Evolutionary conservation across 2,329 filamentous ascomycete species (phyloP), one percentile per base, ranked within the genome.

Genomic region (Aspergillus unguis): DNA sequence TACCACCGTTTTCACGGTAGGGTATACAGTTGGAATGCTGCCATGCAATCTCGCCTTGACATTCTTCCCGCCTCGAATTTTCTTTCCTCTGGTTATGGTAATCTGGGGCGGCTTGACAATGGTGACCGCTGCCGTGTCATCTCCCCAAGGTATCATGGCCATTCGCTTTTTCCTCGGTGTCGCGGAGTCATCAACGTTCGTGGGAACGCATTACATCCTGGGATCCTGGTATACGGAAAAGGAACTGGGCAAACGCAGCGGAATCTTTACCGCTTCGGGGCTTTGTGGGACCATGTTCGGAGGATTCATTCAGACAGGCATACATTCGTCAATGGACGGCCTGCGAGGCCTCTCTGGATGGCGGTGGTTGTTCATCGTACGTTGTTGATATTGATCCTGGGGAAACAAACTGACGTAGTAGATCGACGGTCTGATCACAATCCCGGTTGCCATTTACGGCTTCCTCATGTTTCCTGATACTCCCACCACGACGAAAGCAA

Each of bases 371-470:
- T 53, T 53, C 32, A 53, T 53, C 27, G 52, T 53, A 31, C 27
- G 44, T 33, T 9, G 17, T 29, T 11, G 3, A 5, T 17, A 4
- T 32, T 3, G 26, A n/a, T 42, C 8, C n/a, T 10, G 11, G 2
- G 5, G 7, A 1, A 32, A 2, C 8, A 32, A 9, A 9, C 25
- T 49, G 31, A 46, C 6, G 8, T 17, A 2, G 23, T 28, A 65
- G 62, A 65, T 73, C 31, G 69, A 72, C 48, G 69, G 69, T 2
- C 48, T 72, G 26, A 76, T 76, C 46, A 75, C 73, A 6, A 55
- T 75, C 35, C 77, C 70, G 33, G 74, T 73, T 43, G 75, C 67
- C 6, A 67, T 76, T 23, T 66, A 73, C 35, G 76, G 75, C 23
- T 74, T 73, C 47, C 63, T 75, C 29, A 58, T 71, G 29, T 72